Evolutionary conservation across 441 rosid genomes (phyloP), one percentile per base, ranked within the genome.

Genomic region (Populus hybrid): DNA sequence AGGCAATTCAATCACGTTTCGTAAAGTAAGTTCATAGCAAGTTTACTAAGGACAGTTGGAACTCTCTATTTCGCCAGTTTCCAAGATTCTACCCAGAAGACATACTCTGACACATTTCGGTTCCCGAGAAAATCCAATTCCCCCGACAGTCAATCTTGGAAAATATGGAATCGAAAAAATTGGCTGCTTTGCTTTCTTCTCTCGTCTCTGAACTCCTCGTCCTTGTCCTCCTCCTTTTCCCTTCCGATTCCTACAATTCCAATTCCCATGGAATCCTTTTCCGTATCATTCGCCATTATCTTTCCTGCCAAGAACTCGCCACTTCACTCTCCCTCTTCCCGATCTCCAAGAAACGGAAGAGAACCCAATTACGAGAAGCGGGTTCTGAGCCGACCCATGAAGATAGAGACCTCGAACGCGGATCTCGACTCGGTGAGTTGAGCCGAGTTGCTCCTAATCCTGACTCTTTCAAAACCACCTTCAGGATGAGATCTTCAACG

Each of bases 401-500:
- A 28, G 77, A 38, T 59, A 36, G 70, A 68, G 56, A 9, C 77
- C 59, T 65, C 20, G 42, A 73, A 71, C 79, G 18, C 79, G 80
- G 79, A 18, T n/a, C 36, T 24, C 80, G 84, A 69, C 73, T 89
- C 86, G 38, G 66, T 36, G 76, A 64, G 76, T 75, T 75, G 28
- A 70, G 18, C 40, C 73, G 74, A 77, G 75, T 76, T 68, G n/a
- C 65, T 45, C 85, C 59, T 20, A 71, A 74, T 28, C 89, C 84
- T 7, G 90, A 88, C 84, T 86, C 86, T 66, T 88, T 87, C 80
- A 85, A 66, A 73, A 33, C 65, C 72, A 70, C 68, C 73, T 89
- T 89, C 84, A 84, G 82, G 59, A 91, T 91, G 91, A 82, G 81
- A 21, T 79, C 87, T 64, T 82, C 93, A 35, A 87, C 91, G 35